Conservation (phyloP, 305 asterid genomes). For the Galium porrigens region DNA sequence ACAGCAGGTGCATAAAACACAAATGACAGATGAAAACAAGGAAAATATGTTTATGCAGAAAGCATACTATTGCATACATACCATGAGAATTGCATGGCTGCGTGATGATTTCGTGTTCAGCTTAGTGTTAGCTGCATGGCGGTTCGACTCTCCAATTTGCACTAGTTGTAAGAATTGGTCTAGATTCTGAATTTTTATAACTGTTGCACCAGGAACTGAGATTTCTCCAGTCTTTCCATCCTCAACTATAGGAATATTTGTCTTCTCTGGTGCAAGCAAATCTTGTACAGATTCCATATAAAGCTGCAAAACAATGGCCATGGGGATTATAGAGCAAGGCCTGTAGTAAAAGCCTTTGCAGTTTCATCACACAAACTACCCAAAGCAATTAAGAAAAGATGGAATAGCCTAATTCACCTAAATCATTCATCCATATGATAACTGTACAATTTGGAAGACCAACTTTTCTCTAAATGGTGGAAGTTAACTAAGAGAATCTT, state of each 20-base stretch:
- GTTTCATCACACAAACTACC: background rate
- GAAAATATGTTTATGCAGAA: slow-evolving; percentile 1
- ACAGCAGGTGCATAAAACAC: background rate
- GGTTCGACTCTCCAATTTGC: slow-evolving; percentile 75
- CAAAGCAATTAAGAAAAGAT: background rate
- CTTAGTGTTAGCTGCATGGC: slow-evolving; percentile 93
- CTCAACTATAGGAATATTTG: slow-evolving; percentile 62
- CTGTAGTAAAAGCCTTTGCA: background rate
- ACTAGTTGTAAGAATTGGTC: slow-evolving; percentile 56
- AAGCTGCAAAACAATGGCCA: slow-evolving; percentile 24
- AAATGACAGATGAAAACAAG: slow-evolving; percentile 4
- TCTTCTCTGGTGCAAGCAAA: slow-evolving; percentile 84
- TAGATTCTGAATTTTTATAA: slow-evolving; percentile 51
- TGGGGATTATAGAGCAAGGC: background rate
- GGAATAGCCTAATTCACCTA: background rate
- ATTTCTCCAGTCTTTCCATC: slow-evolving; percentile 86
- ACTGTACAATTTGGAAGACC: background rate
- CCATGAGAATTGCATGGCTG: slow-evolving; percentile 93
- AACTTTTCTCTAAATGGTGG: background rate
- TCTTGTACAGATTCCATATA: slow-evolving; percentile 92
- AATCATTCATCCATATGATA: background rate
- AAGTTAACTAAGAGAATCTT: background rate
- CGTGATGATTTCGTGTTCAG: slow-evolving; percentile 87
- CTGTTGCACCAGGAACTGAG: slow-evolving; percentile 59
- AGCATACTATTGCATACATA: slow-evolving; percentile 17